Evolutionary conservation across 2,329 filamentous ascomycete genomes (phyloP).

Genomic region (Monosporascus sp.): DNA sequence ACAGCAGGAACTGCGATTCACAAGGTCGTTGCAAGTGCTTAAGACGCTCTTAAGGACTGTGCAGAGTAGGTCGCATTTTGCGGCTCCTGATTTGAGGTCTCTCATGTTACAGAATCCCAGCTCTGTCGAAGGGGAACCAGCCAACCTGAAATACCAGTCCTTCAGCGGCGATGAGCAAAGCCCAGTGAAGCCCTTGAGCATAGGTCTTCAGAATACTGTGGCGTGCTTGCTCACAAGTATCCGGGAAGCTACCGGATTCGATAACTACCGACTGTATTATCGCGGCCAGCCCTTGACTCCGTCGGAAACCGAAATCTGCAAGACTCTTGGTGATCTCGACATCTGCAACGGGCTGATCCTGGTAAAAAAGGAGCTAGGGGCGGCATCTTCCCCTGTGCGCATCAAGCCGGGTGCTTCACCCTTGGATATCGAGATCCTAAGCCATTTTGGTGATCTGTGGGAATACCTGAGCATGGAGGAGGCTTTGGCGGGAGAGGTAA

Average conservation of each 20-base stretch:
- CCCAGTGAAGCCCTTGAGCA: conserved; percentile 56
- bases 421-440: conserved; percentile 74
- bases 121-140: conserved; percentile 55
- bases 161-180: conserved; percentile 60
- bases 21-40: conserved; percentile 64
- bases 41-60: conserved; percentile 62
- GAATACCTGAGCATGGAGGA: conserved; percentile 72
- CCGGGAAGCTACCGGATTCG: conserved; percentile 66
- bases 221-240: conserved; percentile 65
- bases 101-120: conserved; percentile 48
- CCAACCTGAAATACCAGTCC: conserved; percentile 69
- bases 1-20: conserved; percentile 59
- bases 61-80: conserved; percentile 56
- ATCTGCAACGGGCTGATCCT: conserved; percentile 62
- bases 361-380: conserved; percentile 54
- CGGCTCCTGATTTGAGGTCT: conserved; percentile 52
- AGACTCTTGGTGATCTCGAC: conserved; percentile 64
- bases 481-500: conserved; percentile 61
- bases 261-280: conserved; percentile 69
- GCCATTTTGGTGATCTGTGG: conserved; percentile 81
- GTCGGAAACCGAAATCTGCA: conserved; percentile 51
- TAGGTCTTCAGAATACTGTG: conserved; percentile 68
- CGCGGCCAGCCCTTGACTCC: conserved; percentile 63
- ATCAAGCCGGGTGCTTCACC: conserved; percentile 49
- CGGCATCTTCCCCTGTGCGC: conserved; percentile 35